Evolutionary conservation across 306 rosid genomes (phyloP).

Genomic region (Rosa lucieae): DNA sequence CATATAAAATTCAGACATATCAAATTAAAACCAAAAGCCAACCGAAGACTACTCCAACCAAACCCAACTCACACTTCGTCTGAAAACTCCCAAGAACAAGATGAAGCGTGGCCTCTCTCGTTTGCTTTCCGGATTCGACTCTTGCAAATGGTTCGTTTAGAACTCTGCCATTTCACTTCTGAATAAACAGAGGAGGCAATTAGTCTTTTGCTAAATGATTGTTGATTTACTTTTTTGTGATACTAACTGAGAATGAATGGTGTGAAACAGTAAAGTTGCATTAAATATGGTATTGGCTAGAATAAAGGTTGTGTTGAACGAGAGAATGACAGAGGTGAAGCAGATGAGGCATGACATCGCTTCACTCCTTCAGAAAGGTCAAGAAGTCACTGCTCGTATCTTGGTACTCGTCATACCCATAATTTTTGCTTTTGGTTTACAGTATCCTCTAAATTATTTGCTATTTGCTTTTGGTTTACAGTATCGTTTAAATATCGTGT

Average conservation of each 20-base stretch:
- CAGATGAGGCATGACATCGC: slow-evolving; percentile 97
- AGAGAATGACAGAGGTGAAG: slow-evolving; percentile 71
- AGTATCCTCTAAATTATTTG: not conserved
- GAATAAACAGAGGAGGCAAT: not conserved
- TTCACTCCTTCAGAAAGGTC: slow-evolving; percentile 81
- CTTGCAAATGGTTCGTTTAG: slow-evolving; percentile 76
- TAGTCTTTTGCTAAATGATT: not conserved
- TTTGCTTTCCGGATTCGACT: slow-evolving; percentile 65
- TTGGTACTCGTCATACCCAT: slow-evolving; percentile 43
- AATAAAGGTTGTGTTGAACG: slow-evolving; percentile 84
- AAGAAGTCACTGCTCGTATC: slow-evolving; percentile 89
- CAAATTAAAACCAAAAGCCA: not conserved
- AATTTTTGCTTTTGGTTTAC: not conserved
- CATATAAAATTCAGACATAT: not conserved
- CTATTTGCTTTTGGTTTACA: not conserved
- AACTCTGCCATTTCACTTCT: not conserved
- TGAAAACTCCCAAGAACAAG: slow-evolving; percentile 39
- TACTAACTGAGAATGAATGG: not conserved
- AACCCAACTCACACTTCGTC: not conserved
- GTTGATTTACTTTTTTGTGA: not conserved
- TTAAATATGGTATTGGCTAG: slow-evolving; percentile 88
- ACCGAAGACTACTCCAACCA: not conserved
- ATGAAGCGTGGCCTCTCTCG: slow-evolving; percentile 54
- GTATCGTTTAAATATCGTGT: not conserved
- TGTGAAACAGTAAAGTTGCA: slow-evolving; percentile 68